Evolutionary conservation across 768 basidiomycete species (phyloP).

Genomic region (Auricularia sp.): DNA sequence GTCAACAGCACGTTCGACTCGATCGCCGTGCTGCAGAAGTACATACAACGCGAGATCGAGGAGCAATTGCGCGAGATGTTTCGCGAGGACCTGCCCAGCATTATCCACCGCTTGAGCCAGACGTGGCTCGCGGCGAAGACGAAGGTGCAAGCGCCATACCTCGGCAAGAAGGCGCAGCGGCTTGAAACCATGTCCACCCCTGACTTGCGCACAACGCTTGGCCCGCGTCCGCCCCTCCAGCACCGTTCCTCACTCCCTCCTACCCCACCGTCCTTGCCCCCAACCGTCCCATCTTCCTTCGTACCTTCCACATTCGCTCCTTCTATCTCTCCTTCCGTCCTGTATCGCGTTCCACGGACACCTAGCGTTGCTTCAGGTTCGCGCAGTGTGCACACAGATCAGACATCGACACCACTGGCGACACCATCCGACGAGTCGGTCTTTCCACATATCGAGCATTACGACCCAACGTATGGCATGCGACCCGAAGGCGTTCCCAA

Average conservation of each 20-base stretch:
- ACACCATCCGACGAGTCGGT: slow-evolving; percentile 13
- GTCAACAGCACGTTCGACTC: slow-evolving; percentile 98
- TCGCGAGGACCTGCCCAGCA: slow-evolving; percentile 89
- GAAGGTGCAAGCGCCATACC: slow-evolving; percentile 87
- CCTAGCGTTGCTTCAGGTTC: neutral
- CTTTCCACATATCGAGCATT: slow-evolving; percentile 68
- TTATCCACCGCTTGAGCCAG: slow-evolving; percentile 92
- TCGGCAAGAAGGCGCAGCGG: slow-evolving; percentile 41
- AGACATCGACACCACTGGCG: neutral
- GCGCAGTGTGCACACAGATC: neutral
- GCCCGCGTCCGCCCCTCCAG: no score
- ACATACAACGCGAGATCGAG: slow-evolving; percentile 96
- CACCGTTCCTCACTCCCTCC: neutral
- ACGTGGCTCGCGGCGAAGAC: slow-evolving; percentile 70
- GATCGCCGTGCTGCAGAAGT: slow-evolving; percentile 94
- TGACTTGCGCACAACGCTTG: slow-evolving; percentile 15
- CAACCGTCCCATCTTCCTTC: neutral
- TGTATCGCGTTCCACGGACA: neutral
- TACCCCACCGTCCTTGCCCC: neutral
- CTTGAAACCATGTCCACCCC: slow-evolving; percentile 33
- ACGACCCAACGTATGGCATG: slow-evolving; percentile 93
- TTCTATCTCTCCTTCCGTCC: slow-evolving; percentile 3
- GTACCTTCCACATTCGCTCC: slow-evolving; percentile 1
- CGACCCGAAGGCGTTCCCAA: slow-evolving; percentile 84
- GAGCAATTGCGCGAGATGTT: slow-evolving; percentile 97